Evolutionary conservation across 306 rosid species (phyloP), one percentile per base, ranked within the genome.

Genomic region (Sophora flavescens): DNA sequence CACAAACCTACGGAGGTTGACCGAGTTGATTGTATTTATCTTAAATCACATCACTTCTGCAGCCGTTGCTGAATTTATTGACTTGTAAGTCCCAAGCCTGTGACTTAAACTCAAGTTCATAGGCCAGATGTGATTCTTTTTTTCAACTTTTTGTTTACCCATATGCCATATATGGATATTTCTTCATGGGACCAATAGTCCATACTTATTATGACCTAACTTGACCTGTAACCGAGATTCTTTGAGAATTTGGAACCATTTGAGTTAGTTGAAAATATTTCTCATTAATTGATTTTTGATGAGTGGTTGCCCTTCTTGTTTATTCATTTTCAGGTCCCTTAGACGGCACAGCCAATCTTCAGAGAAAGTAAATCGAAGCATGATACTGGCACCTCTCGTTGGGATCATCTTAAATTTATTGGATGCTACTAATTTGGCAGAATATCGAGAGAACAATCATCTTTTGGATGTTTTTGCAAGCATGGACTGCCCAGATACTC

Each of bases 361-460:
- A 51, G 99, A 91, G 82, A 95, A 90, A 86, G 91, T 90, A 74
- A 92, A 89, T 71, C 84, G 93, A 63, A 93, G 97, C 88, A 92
- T 95, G 99, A 86, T 95, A 71, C 77, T 95, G 88, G 98, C 96
- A 67, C 99, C 99, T 76, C 88, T 95, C 22, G 87, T 89, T 0
- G 97, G 99, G 36, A 95, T 92, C 71, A 90, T 95, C 72, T 87
- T 88, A 81, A 95, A 95, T 82, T 78, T 95, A 82, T 82, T 90
- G 91, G 91, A 91, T 79, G 91, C 97, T 39, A 81, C 88, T 63
- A 86, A 82, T 61, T 79, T 85, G 75, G 82, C 74, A 81, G 87
- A 88, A 72, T 72, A 72, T 80, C 72, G n/a, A 64, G 91, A 89
- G 68, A 83, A 68, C 75, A 95, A 88, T 84, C 90, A 90, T 84